These are phyloP conservation scores for Fusarium sp. DNA, from an alignment of 2,329 filamentous ascomycete species.

Conservation along the genomic window DNA sequence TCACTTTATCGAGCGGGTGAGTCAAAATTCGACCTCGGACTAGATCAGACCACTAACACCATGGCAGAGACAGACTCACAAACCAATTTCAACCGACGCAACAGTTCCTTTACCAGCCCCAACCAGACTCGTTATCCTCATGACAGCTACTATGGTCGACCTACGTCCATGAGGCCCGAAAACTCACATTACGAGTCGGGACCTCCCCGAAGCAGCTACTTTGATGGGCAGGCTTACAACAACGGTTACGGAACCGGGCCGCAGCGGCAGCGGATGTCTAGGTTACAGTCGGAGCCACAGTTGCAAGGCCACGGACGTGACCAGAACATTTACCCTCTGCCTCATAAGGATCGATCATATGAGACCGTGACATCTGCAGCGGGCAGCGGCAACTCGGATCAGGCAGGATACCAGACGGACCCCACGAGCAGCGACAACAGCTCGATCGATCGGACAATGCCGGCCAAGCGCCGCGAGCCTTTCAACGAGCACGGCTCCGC, in stretches of 20 bases:
- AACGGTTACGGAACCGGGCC: conserved; percentile 46
- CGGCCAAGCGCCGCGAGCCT: conserved; percentile 65
- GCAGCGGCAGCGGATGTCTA: conserved; percentile 49
- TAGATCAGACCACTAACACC: not conserved
- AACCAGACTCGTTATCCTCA: conserved; percentile 61
- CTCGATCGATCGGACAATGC: conserved; percentile 81
- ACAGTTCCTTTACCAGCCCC: conserved; percentile 66
- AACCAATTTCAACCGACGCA: conserved; percentile 66
- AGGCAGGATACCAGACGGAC: conserved; percentile 84
- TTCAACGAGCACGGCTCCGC: conserved; percentile 75
- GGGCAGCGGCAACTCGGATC: conserved; percentile 80
- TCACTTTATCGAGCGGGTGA: conserved; percentile 69
- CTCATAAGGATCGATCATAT: conserved; percentile 81
- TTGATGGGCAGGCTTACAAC: conserved; percentile 57
- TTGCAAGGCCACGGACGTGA: conserved; percentile 53
- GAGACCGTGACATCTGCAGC: conserved; percentile 87
- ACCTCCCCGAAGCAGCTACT: conserved; percentile 56
- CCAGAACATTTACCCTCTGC: conserved; percentile 63
- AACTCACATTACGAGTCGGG: conserved; percentile 54
- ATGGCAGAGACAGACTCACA: conserved; percentile 59
- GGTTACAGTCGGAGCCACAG: conserved; percentile 62
- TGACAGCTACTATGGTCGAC: conserved; percentile 65
- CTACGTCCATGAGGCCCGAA: conserved; percentile 55
- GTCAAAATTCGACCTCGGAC: conserved; percentile 10
- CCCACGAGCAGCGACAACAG: conserved; percentile 91